Base-by-base conservation (phyloP, 202 grass and related monocot species). In the Digitaria exilis region DNA sequence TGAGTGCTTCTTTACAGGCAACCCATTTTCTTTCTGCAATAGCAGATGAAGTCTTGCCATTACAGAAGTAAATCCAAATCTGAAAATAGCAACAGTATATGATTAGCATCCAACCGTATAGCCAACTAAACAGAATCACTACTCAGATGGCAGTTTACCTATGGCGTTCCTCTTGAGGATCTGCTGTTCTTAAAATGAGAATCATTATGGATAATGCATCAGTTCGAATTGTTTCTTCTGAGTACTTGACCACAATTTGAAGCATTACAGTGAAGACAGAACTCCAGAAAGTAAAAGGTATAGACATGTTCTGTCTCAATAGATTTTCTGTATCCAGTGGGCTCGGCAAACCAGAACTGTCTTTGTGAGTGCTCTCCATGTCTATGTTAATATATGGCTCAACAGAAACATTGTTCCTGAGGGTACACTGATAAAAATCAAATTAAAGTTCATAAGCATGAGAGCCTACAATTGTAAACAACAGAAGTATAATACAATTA, bases 351-450 rank as follows among this genome's bases (percentile, higher is more conserved):
- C 18, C 2, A 30, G 55, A 85, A 80, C 34, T 79, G 67, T 52
- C 28, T 76, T 87, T 78, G 28, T 71, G 77, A 32, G 24, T 64
- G 49, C 67, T 89, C 77, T 49, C 85, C 78, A 75, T 84, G 72
- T 71, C 61, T 30, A 68, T 41, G 19, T 77, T 45, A 82, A 32
- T 52, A 84, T 62, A 80, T 45, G 60, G 85, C 66, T 81, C 85
- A 75, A 80, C 55, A 70, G 63, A 73, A 82, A 93, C 87, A 85
- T 95, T 95, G 28, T 90, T 90, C 92, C 89, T 98, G 87, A 95
- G 85, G 91, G 78, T 91, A 98, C 96, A 95, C 91, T 95, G 83
- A 93, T 83, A 82, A 95, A 95, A 95, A 90, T 98, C 91, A 84
- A 90, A 93, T 95, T 89, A 89, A 80, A 93, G 84, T 91, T 95